Conservation (phyloP, 352 stramenopile genomes). For the Globisporangium yorkense region DNA sequence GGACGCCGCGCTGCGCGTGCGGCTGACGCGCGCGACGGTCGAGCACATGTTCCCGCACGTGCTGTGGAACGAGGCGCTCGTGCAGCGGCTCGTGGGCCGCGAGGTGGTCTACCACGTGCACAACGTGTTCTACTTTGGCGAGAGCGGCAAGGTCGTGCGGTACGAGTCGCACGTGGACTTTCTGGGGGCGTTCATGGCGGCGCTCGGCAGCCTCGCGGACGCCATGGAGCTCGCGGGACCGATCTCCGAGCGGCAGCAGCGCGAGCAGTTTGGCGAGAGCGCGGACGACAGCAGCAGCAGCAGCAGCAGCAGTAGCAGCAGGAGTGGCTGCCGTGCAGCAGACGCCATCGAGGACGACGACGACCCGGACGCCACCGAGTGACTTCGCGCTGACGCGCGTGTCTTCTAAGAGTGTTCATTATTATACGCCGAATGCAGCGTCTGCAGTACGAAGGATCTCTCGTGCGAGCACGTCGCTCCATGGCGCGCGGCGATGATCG, state of each 20-base stretch:
- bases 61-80: conserved; percentile 17
- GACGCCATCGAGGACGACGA: no score
- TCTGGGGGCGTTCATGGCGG: conserved; percentile 8
- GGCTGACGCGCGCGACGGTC: conserved; percentile 23
- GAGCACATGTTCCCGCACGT: conserved; percentile 32
- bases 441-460: no score
- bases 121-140: conserved; percentile 16
- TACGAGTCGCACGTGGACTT: conserved; percentile 17
- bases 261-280: neutral
- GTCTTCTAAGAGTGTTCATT: neutral
- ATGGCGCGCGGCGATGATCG: no score
- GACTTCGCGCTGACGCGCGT: no score
- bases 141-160: conserved; percentile 7
- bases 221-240: conserved; percentile 7
- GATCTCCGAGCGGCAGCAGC: conserved; percentile 4
- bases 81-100: conserved; percentile 16
- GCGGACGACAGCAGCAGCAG: neutral
- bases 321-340: no score
- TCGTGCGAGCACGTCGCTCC: no score
- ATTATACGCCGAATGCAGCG: neutral
- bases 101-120: conserved; percentile 10
- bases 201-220: conserved; percentile 15
- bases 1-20: conserved; percentile 15
- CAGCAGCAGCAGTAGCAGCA: no score
- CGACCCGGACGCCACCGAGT: conserved; percentile 4